These are phyloP conservation scores for Fusarium nelsonii DNA, from an alignment of 2,329 filamentous ascomycete genomes.

Conservation along the genomic window DNA sequence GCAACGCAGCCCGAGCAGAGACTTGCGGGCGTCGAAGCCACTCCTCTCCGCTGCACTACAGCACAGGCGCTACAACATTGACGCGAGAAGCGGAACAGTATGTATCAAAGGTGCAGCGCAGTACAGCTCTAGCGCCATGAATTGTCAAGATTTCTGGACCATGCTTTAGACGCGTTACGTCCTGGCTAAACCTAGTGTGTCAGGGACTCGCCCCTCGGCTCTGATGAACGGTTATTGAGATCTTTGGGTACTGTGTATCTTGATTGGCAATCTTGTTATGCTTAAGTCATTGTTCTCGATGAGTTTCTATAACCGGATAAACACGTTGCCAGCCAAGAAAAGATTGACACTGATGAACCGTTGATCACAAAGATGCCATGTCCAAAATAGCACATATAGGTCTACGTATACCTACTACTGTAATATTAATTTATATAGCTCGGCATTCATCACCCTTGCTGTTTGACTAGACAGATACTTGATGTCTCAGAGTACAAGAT, in stretches of 20 bases:
- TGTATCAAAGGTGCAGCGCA: conserved; percentile 3
- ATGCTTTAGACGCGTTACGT: conserved; percentile 15
- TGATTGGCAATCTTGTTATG: conserved; percentile 4
- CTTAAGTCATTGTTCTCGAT: conserved; percentile 14
- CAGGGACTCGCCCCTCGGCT: conserved; percentile 35
- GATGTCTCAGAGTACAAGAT: conserved; percentile 3
- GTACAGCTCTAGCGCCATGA: conserved; percentile 19
- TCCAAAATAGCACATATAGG: conserved; percentile 1
- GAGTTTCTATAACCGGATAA: conserved; percentile 4
- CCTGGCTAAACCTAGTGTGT: conserved; percentile 24
- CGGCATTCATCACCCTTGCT: background rate
- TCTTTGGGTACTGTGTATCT: conserved; percentile 3
- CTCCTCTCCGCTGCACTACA: background rate
- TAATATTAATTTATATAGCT: background rate
- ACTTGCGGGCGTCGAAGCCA: conserved; percentile 16
- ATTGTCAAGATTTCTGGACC: conserved; percentile 19
- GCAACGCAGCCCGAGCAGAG: background rate
- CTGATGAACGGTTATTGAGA: conserved; percentile 16
- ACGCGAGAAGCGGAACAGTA: conserved; percentile 23
- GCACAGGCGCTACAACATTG: conserved; percentile 15
- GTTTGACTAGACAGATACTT: conserved; percentile 6
- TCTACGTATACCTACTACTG: background rate
- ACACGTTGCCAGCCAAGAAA: conserved; percentile 19
- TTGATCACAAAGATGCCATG: background rate
- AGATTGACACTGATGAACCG: conserved; percentile 7